A percentile compares a stretch with the other conserved stretches of the same genome.
phyloP scores from a whole-genome alignment of 2,329 filamentous ascomycete genomes.

The Aspergillus caelatus region DNA sequence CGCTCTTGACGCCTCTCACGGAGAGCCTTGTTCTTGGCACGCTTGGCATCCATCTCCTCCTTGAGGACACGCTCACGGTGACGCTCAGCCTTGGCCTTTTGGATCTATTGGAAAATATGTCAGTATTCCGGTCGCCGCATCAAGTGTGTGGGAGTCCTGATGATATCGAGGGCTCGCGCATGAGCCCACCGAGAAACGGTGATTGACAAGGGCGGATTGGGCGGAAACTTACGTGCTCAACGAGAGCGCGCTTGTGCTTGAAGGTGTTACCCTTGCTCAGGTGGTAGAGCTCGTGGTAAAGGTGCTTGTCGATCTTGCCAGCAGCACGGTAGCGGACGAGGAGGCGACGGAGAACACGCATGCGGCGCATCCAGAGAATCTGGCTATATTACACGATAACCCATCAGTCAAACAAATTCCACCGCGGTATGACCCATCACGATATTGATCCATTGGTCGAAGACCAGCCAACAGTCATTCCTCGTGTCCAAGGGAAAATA shows the following conservation, averaged over 20 bases:
- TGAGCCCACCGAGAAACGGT: not conserved
- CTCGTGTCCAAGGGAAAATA: conserved; percentile 15
- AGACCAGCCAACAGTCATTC: not conserved
- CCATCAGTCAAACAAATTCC: conserved; percentile 21
- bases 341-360: conserved; percentile 97
- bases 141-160: not conserved
- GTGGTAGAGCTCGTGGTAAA: conserved; percentile 99
- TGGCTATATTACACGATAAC: conserved; percentile 62
- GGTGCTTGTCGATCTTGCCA: conserved; percentile 99
- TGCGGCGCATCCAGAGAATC: conserved; percentile 99
- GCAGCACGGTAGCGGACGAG: conserved; percentile 99
- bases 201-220: conserved; percentile 5
- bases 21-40: conserved; percentile 99
- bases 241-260: conserved; percentile 99
- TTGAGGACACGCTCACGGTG: conserved; percentile 91
- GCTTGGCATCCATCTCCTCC: conserved; percentile 99
- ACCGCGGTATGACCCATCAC: not conserved
- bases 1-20: conserved; percentile 98
- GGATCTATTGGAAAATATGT: conserved; percentile 68
- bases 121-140: conserved; percentile 10
- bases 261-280: conserved; percentile 99
- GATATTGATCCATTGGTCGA: not conserved
- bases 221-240: conserved; percentile 86
- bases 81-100: conserved; percentile 99
- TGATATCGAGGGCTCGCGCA: not conserved